These are phyloP conservation scores for Tephrocybe sp. DNA, from an alignment of 768 basidiomycete genomes.

Conservation along the genomic window DNA sequence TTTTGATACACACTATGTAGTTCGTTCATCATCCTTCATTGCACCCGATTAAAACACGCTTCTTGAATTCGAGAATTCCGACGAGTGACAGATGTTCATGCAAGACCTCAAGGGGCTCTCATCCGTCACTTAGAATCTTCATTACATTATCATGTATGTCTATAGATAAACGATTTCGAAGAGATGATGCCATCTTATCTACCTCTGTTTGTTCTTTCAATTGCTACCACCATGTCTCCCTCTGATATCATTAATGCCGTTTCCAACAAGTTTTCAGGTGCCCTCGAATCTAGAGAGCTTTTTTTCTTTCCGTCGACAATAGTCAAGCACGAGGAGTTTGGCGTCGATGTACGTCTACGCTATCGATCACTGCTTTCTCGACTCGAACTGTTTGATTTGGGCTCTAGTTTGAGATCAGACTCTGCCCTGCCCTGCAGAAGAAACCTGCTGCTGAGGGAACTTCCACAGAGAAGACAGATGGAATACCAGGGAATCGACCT, in stretches of 20 bases:
- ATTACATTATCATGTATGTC: too few relatives aligned
- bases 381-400: background rate
- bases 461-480: slow-evolving; percentile 23
- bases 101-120: too few relatives aligned
- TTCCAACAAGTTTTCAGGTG: slow-evolving; percentile 55
- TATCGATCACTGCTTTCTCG: background rate
- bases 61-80: slow-evolving; percentile 5
- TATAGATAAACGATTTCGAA: too few relatives aligned
- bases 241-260: slow-evolving; percentile 57
- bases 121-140: too few relatives aligned
- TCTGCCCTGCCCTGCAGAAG: slow-evolving; percentile 83
- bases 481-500: slow-evolving; percentile 29
- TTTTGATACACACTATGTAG: slow-evolving; percentile 9
- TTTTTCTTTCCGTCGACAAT: slow-evolving; percentile 78
- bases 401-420: slow-evolving; percentile 77
- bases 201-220: background rate
- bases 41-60: slow-evolving; percentile 10
- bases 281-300: slow-evolving; percentile 62
- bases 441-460: slow-evolving; percentile 52
- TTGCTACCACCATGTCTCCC: slow-evolving; percentile 29
- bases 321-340: slow-evolving; percentile 57
- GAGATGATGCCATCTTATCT: too few relatives aligned
- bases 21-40: slow-evolving; percentile 7
- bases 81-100: too few relatives aligned
- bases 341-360: slow-evolving; percentile 52